These are phyloP conservation scores for Plasmodium fragile DNA, from an alignment of 169 alveolate genomes.

Conservation along the genomic window DNA sequence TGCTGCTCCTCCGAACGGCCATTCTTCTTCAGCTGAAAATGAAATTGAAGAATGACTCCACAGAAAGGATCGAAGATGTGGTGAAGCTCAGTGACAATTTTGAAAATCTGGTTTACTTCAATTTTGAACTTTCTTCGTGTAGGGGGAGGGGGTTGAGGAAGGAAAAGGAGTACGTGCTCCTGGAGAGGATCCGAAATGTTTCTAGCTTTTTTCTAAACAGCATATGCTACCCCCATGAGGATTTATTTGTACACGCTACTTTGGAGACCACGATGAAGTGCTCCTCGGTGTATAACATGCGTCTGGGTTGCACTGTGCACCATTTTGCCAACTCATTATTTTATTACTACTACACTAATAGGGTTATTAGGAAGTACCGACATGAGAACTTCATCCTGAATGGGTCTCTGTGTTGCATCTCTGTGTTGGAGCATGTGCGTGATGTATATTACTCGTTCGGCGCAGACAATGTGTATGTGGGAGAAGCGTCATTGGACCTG, in stretches of 20 bases:
- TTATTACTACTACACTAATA: slow-evolving; percentile 47
- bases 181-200: background rate
- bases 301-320: slow-evolving; percentile 38
- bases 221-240: slow-evolving; percentile 60
- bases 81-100: slow-evolving; percentile 25
- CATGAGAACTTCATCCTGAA: slow-evolving; percentile 18
- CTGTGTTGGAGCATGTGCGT: slow-evolving; percentile 31
- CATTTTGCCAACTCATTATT: slow-evolving; percentile 40
- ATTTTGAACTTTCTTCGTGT: background rate
- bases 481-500: slow-evolving; percentile 7
- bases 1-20: slow-evolving; percentile 22
- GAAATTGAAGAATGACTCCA: slow-evolving; percentile 7
- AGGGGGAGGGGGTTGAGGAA: background rate
- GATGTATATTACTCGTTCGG: slow-evolving; percentile 2
- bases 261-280: background rate
- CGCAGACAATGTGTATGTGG: background rate
- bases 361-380: slow-evolving; percentile 4
- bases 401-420: slow-evolving; percentile 21
- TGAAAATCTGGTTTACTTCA: slow-evolving; percentile 11
- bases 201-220: slow-evolving; percentile 15
- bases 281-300: slow-evolving; percentile 10
- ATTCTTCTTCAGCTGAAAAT: slow-evolving; percentile 29
- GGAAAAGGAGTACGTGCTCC: background rate
- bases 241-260: background rate
- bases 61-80: slow-evolving; percentile 8